Base-by-base conservation (phyloP, 2,329 filamentous ascomycete genomes). In the Sclerotinia glacialis region DNA sequence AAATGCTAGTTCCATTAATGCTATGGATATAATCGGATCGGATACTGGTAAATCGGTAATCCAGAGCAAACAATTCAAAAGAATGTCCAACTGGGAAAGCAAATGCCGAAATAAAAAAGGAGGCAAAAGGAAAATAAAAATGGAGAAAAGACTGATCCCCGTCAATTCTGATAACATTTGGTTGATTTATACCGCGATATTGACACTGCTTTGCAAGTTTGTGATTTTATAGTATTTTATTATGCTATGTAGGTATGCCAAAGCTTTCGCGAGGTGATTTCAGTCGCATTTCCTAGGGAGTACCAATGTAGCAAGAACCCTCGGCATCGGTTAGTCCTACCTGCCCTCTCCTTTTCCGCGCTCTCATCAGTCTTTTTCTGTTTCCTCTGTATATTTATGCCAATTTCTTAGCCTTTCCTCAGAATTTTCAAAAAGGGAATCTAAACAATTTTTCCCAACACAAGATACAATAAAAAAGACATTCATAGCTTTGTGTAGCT, bases 401-500 rank as follows among this genome's bases (percentile, higher is more conserved):
- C 37, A 40, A 11, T 16, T 14, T 1, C 18, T n/a, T 14, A 6
- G 0, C 4, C 2, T 11, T 6, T 6, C 2, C 26, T n/a, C 5
- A 9, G 1, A 37, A 23, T 7, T 16, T 16, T 2, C 12, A 5
- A 5, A 9, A n/a, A 53, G 8, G 26, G 4, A 21, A 7, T 12
- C 18, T 2, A n/a, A 11, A n/a, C 9, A 7, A 2, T 34, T 6
- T 9, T 18, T 6, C 8, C 50, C 42, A 31, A 1, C 8, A 9
- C 49, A 16, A 52, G 5, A 52, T 28, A 1, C 14, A 21, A 31
- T 31, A 3, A 14, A 52, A 11, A 1, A 0, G 3, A 0, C 0
- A 21, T 31, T 1, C 7, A 11, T 16, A 8, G 23, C 49, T 11
- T 28, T 8, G 14, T 31, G 16, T 21, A 16, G 14, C 16, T 31